phyloP scores from a whole-genome alignment of 176 grass and related monocot genomes.

The Metroxylon sagu region DNA sequence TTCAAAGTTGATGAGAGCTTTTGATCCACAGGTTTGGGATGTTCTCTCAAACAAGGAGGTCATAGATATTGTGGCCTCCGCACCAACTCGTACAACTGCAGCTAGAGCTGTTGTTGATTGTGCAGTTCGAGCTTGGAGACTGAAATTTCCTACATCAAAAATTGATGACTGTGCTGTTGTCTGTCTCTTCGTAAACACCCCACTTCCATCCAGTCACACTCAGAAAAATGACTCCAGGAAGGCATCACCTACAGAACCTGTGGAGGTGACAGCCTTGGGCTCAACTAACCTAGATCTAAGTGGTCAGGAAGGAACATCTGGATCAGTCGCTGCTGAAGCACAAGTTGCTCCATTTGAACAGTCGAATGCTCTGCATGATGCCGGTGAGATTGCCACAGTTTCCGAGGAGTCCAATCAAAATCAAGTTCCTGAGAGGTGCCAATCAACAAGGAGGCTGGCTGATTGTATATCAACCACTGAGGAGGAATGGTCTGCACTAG shows the following conservation, averaged over 20 bases:
- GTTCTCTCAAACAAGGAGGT: constrained; percentile 5
- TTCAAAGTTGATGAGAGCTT: not conserved
- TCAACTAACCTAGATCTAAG: not conserved
- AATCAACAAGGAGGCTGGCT: constrained; percentile 64
- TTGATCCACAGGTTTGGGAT: constrained; percentile 5
- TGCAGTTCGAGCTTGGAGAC: constrained; percentile 2
- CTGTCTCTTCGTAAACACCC: constrained; percentile 20
- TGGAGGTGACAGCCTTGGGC: constrained; percentile 18
- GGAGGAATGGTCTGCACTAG: constrained; percentile 90
- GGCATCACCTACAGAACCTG: constrained; percentile 17
- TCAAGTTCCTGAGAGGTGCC: constrained; percentile 33
- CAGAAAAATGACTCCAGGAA: constrained; percentile 19
- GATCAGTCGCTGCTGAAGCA: constrained; percentile 19
- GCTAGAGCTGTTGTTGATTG: not conserved
- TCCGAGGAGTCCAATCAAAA: constrained; percentile 24
- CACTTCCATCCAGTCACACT: constrained; percentile 22
- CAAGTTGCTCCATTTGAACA: constrained; percentile 45
- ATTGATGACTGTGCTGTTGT: constrained; percentile 11
- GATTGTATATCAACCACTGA: constrained; percentile 86
- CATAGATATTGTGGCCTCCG: not conserved
- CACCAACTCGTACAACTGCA: not conserved
- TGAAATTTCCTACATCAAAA: not conserved
- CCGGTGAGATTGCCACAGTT: constrained; percentile 45
- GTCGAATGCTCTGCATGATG: constrained; percentile 27
- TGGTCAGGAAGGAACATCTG: constrained; percentile 19